Percentiles rank a stretch among this genome's conserved stretches.
Conservation (phyloP, 2,329 filamentous ascomycete species). For the Fusarium coffeatum region DNA sequence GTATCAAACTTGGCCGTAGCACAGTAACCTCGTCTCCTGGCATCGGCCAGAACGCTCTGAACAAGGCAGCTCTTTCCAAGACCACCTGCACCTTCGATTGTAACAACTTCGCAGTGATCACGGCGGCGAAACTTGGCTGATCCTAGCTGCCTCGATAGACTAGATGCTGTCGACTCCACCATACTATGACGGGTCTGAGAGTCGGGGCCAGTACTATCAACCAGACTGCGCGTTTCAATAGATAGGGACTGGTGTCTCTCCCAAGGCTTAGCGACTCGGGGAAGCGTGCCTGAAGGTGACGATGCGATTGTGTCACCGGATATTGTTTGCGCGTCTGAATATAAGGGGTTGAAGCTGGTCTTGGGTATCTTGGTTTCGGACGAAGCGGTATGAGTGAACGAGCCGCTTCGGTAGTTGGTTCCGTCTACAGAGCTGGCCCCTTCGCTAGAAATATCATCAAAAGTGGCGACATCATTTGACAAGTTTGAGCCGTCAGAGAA, state of each 20-base stretch:
- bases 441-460: conserved; percentile 68
- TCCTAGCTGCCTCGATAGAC: conserved; percentile 65
- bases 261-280: conserved; percentile 59
- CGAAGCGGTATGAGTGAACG: conserved; percentile 59
- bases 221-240: conserved; percentile 59
- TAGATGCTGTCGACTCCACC: conserved; percentile 60
- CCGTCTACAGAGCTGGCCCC: conserved; percentile 69
- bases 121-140: conserved; percentile 69
- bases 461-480: conserved; percentile 62
- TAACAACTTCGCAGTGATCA: conserved; percentile 72
- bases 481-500: conserved; percentile 66
- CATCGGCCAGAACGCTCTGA: conserved; percentile 71
- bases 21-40: conserved; percentile 71
- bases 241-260: conserved; percentile 65
- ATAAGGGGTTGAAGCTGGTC: conserved; percentile 55
- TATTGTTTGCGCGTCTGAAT: conserved; percentile 55
- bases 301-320: conserved; percentile 62
- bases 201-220: conserved; percentile 59
- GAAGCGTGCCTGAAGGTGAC: conserved; percentile 54
- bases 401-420: conserved; percentile 60
- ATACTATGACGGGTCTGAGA: conserved; percentile 55
- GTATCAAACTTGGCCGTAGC: conserved; percentile 75
- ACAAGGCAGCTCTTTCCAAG: conserved; percentile 75
- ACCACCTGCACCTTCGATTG: conserved; percentile 70
- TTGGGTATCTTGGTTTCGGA: conserved; percentile 56